phyloP scores from a whole-genome alignment of 768 basidiomycete species.

The Suillus occidentalis region DNA sequence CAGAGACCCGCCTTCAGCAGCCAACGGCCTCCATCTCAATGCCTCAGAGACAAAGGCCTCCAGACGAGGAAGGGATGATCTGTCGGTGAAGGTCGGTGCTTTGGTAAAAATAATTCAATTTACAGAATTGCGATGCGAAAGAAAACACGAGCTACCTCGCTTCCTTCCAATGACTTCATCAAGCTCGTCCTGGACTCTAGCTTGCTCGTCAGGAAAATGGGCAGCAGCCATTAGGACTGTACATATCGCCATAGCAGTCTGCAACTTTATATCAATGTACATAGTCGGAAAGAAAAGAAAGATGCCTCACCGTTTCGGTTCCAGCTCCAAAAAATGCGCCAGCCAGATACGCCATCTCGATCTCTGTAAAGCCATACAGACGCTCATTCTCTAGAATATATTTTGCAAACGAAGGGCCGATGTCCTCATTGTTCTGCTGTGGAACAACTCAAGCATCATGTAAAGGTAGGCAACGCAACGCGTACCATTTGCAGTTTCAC shows the following conservation, averaged over 20 bases:
- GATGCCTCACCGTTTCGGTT: neutral
- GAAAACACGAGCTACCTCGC: conserved; percentile 10
- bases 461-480: neutral
- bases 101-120: neutral
- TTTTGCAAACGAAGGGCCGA: neutral
- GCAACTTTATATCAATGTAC: neutral
- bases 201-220: conserved; percentile 48
- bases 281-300: neutral
- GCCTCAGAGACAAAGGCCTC: neutral
- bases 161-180: conserved; percentile 47
- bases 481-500: neutral
- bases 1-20: neutral
- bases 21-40: neutral
- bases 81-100: neutral
- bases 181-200: conserved; percentile 48
- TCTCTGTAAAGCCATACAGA: neutral
- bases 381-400: neutral
- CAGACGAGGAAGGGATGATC: neutral
- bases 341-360: neutral
- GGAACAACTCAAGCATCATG: neutral
- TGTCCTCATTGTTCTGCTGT: neutral
- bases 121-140: neutral
- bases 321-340: neutral
- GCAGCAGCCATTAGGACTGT: conserved; percentile 52
- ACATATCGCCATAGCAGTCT: conserved; percentile 51